phyloP scores from a whole-genome alignment of 169 alveolate species.

The Cryptosporidium parvum region DNA sequence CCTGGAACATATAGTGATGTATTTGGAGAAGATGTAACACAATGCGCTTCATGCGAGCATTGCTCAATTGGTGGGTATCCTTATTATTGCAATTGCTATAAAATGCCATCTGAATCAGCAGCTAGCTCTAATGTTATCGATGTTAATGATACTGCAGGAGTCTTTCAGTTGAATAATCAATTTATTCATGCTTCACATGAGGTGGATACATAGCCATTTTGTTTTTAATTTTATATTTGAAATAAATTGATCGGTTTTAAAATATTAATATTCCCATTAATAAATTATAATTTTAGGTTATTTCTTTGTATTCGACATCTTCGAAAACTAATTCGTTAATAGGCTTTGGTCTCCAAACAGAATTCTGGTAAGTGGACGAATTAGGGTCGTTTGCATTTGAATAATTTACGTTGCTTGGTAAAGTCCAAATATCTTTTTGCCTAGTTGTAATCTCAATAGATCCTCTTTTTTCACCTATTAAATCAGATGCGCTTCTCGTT shows the following conservation, averaged over 20 bases:
- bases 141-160: slow-evolving; percentile 67
- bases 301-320: slow-evolving; percentile 34
- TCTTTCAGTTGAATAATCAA: slow-evolving; percentile 47
- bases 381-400: slow-evolving; percentile 2
- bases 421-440: slow-evolving; percentile 74
- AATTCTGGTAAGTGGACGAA: slow-evolving; percentile 36
- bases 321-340: slow-evolving; percentile 64
- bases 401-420: slow-evolving; percentile 52
- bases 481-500: slow-evolving; percentile 71
- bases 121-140: slow-evolving; percentile 51
- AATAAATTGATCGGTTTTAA: not conserved
- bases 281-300: not conserved
- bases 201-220: slow-evolving; percentile 55
- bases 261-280: not conserved
- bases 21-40: slow-evolving; percentile 70
- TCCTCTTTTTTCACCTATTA: slow-evolving; percentile 40
- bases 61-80: slow-evolving; percentile 69
- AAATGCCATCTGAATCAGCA: slow-evolving; percentile 62
- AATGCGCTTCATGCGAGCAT: slow-evolving; percentile 55
- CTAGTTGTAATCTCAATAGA: slow-evolving; percentile 36
- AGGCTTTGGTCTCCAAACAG: slow-evolving; percentile 72
- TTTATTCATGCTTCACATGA: slow-evolving; percentile 41
- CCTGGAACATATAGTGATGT: slow-evolving; percentile 53
- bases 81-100: slow-evolving; percentile 72
- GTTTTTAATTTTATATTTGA: slow-evolving; percentile 68